Percentiles rank a stretch among this genome's conserved stretches.
Conservation (phyloP, 2,329 filamentous ascomycete genomes). For the Lecanosticta acicola region DNA sequence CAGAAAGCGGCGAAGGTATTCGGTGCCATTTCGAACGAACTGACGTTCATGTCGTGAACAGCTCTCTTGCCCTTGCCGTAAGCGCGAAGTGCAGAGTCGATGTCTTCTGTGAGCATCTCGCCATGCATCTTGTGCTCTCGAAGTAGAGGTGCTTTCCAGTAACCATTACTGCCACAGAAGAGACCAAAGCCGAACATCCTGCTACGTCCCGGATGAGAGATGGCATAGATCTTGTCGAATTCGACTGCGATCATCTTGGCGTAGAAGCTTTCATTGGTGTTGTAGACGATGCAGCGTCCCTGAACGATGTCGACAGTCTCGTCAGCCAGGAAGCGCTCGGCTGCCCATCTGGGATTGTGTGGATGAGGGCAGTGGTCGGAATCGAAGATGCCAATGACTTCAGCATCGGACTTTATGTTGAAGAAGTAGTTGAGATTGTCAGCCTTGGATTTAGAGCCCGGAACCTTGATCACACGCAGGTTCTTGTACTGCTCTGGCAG, state of each 20-base stretch:
- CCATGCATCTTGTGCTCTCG: conserved; percentile 46
- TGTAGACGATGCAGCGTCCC: conserved; percentile 47
- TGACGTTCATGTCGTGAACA: conserved; percentile 46
- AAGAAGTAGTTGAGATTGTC: conserved; percentile 49
- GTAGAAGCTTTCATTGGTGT: conserved; percentile 40
- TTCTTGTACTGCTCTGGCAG: conserved; percentile 37
- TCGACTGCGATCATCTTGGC: conserved; percentile 47
- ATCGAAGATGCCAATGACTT: conserved; percentile 47
- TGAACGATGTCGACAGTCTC: conserved; percentile 45
- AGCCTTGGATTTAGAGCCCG: conserved; percentile 46
- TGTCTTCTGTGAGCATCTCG: conserved; percentile 48
- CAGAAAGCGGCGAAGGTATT: conserved; percentile 42
- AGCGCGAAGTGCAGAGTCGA: conserved; percentile 45
- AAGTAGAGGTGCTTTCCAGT: conserved; percentile 43
- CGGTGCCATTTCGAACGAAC: conserved; percentile 46
- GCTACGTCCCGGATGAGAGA: conserved; percentile 46
- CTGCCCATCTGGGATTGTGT: conserved; percentile 45
- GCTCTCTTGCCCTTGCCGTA: conserved; percentile 41
- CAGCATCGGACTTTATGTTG: conserved; percentile 39
- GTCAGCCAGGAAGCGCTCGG: conserved; percentile 42
- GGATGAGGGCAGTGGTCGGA: conserved; percentile 49
- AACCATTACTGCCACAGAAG: conserved; percentile 47
- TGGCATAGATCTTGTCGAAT: conserved; percentile 50
- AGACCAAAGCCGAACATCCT: conserved; percentile 46
- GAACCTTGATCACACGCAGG: conserved; percentile 44